Percentiles rank a stretch among this genome's conserved stretches.
These are phyloP conservation scores for Epichloe sp. DNA, from an alignment of 2,329 filamentous ascomycete species.

Conservation along the genomic window DNA sequence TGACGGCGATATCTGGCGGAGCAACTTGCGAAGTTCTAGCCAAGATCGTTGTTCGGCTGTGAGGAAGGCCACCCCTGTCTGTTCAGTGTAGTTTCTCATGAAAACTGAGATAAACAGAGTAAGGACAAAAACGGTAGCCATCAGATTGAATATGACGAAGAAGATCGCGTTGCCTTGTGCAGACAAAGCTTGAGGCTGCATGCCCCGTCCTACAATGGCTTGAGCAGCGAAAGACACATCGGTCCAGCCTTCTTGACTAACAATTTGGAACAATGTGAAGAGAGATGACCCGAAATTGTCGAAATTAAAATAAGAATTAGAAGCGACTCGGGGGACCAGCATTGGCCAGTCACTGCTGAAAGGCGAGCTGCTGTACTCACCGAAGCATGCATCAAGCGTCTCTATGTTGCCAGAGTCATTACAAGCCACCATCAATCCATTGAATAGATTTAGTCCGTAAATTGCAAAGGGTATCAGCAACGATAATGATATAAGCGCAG, in stretches of 20 bases:
- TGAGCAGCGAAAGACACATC: constrained; percentile 82
- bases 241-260: constrained; percentile 95
- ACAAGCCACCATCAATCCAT: constrained; percentile 64
- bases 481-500: constrained; percentile 86
- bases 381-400: constrained; percentile 62
- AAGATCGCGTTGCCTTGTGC: constrained; percentile 82
- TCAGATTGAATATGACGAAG: constrained; percentile 90
- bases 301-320: constrained; percentile 80
- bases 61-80: constrained; percentile 91
- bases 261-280: constrained; percentile 96
- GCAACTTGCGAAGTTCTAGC: constrained; percentile 84
- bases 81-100: constrained; percentile 98
- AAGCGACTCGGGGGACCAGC: constrained; percentile 60
- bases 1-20: constrained; percentile 87
- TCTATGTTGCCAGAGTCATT: constrained; percentile 50
- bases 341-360: constrained; percentile 66
- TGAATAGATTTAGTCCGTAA: constrained; percentile 88
- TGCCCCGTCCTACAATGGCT: constrained; percentile 62
- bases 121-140: constrained; percentile 90
- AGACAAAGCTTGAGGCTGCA: constrained; percentile 56
- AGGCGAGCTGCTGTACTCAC: constrained; percentile 65
- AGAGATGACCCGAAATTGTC: constrained; percentile 89
- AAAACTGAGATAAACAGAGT: constrained; percentile 98
- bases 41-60: constrained; percentile 94
- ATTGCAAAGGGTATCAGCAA: constrained; percentile 94